These are phyloP conservation scores for Arachnomyces sp. DNA, from an alignment of 2,329 filamentous ascomycete genomes.

Conservation along the genomic window DNA sequence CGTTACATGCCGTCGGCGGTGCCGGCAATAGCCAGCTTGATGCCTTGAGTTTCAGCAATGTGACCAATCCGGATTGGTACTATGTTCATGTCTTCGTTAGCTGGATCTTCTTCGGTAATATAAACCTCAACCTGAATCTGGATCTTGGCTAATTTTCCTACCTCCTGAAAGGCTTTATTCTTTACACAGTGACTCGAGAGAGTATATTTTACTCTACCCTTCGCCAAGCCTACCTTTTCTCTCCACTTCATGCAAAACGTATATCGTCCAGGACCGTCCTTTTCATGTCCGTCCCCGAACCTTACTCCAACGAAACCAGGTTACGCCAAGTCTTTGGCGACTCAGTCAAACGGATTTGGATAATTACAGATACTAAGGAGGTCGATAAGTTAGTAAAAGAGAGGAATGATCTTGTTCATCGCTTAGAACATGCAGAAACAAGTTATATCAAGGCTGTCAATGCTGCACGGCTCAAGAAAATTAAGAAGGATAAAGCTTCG, in stretches of 20 bases:
- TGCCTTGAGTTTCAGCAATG: constrained; percentile 71
- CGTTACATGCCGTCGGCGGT: constrained; percentile 78
- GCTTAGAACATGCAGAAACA: constrained; percentile 80
- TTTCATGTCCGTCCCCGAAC: constrained; percentile 73
- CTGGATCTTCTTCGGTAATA: constrained; percentile 67
- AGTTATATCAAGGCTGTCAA: constrained; percentile 75
- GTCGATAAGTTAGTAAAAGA: constrained; percentile 72
- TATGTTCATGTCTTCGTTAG: constrained; percentile 72
- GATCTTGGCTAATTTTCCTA: constrained; percentile 8
- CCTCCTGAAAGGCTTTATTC: constrained; percentile 57
- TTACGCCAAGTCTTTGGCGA: constrained; percentile 74
- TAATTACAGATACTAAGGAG: constrained; percentile 67
- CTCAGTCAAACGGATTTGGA: constrained; percentile 75
- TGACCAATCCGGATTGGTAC: constrained; percentile 56
- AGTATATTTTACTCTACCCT: constrained; percentile 85
- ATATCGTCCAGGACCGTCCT: constrained; percentile 85
- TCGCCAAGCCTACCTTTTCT: constrained; percentile 82
- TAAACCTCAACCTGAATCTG: neutral
- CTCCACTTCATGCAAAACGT: constrained; percentile 71
- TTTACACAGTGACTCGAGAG: constrained; percentile 80
- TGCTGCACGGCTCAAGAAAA: constrained; percentile 56
- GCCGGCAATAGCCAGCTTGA: constrained; percentile 62
- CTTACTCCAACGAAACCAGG: constrained; percentile 66
- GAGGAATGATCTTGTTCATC: constrained; percentile 68
- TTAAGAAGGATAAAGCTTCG: constrained; percentile 23